phyloP scores from a whole-genome alignment of 495 filamentous ascomycete genomes.

The Bathelium albidoporum region DNA sequence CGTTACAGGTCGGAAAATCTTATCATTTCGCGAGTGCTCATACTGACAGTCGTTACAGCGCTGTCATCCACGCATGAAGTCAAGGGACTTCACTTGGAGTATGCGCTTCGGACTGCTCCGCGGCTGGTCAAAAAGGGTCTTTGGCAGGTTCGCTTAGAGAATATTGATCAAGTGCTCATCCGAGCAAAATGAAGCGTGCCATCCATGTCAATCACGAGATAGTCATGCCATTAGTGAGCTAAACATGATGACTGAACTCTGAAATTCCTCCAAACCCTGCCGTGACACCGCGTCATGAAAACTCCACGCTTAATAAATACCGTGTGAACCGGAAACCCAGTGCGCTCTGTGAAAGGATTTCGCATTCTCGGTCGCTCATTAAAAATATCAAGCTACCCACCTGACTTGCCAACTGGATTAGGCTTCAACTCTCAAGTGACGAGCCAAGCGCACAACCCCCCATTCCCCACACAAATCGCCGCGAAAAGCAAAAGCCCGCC shows the following conservation, averaged over 20 bases:
- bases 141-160: too few species aligned
- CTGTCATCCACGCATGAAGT: slow-evolving; percentile 4
- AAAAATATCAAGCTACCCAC: too few species aligned
- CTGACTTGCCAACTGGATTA: too few species aligned
- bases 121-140: background rate
- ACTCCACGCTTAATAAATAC: background rate
- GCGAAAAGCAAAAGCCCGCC: slow-evolving; percentile 39
- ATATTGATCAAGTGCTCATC: too few species aligned
- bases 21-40: background rate
- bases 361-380: too few species aligned
- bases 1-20: background rate
- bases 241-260: too few species aligned
- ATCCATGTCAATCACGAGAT: too few species aligned
- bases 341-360: too few species aligned
- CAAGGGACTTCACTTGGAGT: background rate
- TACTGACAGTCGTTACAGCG: background rate
- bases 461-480: slow-evolving; percentile 40
- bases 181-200: too few species aligned
- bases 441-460: slow-evolving; percentile 37
- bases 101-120: background rate
- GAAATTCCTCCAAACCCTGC: too few species aligned
- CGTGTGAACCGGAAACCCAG: background rate
- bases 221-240: too few species aligned
- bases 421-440: slow-evolving; percentile 11
- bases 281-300: too few species aligned